Evolutionary conservation across 176 grass and related monocot genomes (phyloP).

Genomic region (Phoenix roebelenii): DNA sequence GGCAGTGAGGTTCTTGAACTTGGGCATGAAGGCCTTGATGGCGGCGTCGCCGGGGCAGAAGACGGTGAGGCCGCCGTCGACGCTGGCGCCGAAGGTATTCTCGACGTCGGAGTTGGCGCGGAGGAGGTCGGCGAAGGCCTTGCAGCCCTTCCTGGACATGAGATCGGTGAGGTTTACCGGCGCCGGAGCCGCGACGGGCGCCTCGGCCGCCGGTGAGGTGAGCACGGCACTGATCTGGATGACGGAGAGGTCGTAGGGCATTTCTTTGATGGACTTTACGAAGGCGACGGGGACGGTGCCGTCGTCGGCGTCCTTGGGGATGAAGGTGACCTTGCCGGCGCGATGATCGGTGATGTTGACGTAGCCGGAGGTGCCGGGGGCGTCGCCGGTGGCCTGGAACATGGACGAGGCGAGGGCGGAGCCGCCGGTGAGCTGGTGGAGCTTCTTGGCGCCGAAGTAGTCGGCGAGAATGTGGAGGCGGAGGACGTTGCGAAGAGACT

Average conservation of each 20-base stretch:
- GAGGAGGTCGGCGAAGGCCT: slow-evolving; percentile 13
- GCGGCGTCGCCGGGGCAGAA: slow-evolving; percentile 17
- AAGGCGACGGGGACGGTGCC: slow-evolving; percentile 14
- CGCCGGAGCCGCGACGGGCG: neutral
- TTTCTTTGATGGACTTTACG: slow-evolving; percentile 54
- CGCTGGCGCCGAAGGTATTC: slow-evolving; percentile 3
- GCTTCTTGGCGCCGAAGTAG: slow-evolving; percentile 94
- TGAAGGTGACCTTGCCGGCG: slow-evolving; percentile 43
- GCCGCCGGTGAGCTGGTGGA: slow-evolving; percentile 62
- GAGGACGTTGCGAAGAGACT: slow-evolving; percentile 69
- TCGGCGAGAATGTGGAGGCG: slow-evolving; percentile 82
- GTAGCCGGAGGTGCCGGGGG: slow-evolving; percentile 43
- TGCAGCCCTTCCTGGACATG: slow-evolving; percentile 12
- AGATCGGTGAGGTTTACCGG: slow-evolving; percentile 12
- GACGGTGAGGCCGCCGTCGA: slow-evolving; percentile 18
- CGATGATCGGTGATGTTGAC: slow-evolving; percentile 64
- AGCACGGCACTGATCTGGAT: slow-evolving; percentile 41
- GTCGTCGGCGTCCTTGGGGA: slow-evolving; percentile 33
- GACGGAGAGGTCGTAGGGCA: slow-evolving; percentile 55
- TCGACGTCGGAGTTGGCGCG: neutral
- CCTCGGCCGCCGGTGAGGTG: slow-evolving; percentile 24
- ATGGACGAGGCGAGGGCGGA: slow-evolving; percentile 59
- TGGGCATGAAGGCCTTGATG: slow-evolving; percentile 5
- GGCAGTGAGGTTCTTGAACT: slow-evolving; percentile 17
- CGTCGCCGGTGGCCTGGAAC: slow-evolving; percentile 63